These are phyloP conservation scores for Rhodotorula kratochvilovae DNA, from an alignment of 768 basidiomycete genomes.

Conservation along the genomic window DNA sequence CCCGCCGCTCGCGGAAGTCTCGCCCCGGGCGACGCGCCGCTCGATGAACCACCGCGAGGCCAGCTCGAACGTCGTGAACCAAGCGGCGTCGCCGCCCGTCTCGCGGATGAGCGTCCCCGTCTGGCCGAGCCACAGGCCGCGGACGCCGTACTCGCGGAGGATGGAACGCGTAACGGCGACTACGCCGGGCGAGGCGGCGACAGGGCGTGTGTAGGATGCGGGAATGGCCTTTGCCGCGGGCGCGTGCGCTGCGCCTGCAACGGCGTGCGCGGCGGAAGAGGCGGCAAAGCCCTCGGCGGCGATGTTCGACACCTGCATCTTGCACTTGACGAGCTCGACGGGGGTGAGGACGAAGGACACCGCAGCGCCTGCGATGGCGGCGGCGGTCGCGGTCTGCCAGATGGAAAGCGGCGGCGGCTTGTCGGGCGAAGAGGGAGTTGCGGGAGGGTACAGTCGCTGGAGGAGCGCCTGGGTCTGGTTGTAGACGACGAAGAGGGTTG, in stretches of 20 bases:
- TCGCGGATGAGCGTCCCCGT: slow-evolving; percentile 89
- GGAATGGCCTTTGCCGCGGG: slow-evolving; percentile 2
- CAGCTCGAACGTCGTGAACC: slow-evolving; percentile 85
- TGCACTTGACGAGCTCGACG: slow-evolving; percentile 91
- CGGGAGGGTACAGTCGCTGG: slow-evolving; percentile 43
- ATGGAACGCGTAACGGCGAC: slow-evolving; percentile 62
- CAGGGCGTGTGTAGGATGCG: slow-evolving; percentile 13
- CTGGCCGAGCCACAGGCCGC: slow-evolving; percentile 94
- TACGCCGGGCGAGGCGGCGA: slow-evolving; percentile 58
- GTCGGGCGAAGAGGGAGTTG: slow-evolving; percentile 43
- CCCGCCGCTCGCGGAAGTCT: slow-evolving; percentile 10
- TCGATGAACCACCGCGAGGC: slow-evolving; percentile 61
- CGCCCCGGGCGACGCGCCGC: slow-evolving; percentile 43
- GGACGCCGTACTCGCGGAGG: slow-evolving; percentile 63
- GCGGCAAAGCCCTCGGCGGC: slow-evolving; percentile 18
- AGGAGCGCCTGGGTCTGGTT: slow-evolving; percentile 57
- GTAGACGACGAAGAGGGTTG: slow-evolving; percentile 79
- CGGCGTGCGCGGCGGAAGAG: background rate
- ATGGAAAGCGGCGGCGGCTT: slow-evolving; percentile 54
- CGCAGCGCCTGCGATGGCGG: slow-evolving; percentile 76
- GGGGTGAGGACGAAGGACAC: slow-evolving; percentile 92
- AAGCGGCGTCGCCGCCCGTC: slow-evolving; percentile 81
- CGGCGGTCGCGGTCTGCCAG: slow-evolving; percentile 69
- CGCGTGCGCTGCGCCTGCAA: background rate
- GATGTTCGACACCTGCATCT: slow-evolving; percentile 93